Evolutionary conservation across 768 basidiomycete species (phyloP), one percentile per base, ranked within the genome.

Genomic region (Sporobolomyces phaffii): DNA sequence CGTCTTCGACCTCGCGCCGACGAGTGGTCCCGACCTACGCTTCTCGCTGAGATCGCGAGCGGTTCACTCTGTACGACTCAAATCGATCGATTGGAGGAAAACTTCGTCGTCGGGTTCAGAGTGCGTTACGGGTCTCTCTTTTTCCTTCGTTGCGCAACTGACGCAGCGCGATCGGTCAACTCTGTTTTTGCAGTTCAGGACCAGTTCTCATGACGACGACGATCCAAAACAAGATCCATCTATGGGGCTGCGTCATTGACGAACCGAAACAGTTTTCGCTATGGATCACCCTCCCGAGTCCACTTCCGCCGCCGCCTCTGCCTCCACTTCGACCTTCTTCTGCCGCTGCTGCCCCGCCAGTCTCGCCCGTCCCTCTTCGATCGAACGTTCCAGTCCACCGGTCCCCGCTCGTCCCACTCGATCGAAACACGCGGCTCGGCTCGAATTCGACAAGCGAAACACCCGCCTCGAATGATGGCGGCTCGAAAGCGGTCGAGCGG

Each of bases 181-280:
- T n/a, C n/a, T n/a, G 20, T 9, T 11, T n/a, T 3, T 2, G 28
- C 36, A 65, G 62, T 40, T 63, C 65, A 15, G 68, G 49, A 11
- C 60, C 63, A 2, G 67, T 71, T 34, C 65, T 74, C 2, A 62
- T 65, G 40, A 74, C 73, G 20, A 51, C 58, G 17, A 74, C 70
- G 17, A 5, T 50, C 10, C 48, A 69, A 29, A 67, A 73, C 58
- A 24, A 40, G 28, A 54, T 68, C 15, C 70, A 66, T 49, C 49
- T 74, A 36, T 74, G 72, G 68, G 62, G 68, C 15, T 64, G 62
- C 56, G 63, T 75, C 40, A 67, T 74, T 33, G 75, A 75, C 64
- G 70, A 74, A 41, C 73, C 75, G 22, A 60, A 65, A 68, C 59
- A 68, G 43, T 75, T 74, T 56, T 66, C 63, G 1, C 64, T 75